A percentile compares a stretch with the other conserved stretches of the same genome.
These are phyloP conservation scores for Sequoia sempervirens DNA, from an alignment of 75 land plant species.

Conservation along the genomic window DNA sequence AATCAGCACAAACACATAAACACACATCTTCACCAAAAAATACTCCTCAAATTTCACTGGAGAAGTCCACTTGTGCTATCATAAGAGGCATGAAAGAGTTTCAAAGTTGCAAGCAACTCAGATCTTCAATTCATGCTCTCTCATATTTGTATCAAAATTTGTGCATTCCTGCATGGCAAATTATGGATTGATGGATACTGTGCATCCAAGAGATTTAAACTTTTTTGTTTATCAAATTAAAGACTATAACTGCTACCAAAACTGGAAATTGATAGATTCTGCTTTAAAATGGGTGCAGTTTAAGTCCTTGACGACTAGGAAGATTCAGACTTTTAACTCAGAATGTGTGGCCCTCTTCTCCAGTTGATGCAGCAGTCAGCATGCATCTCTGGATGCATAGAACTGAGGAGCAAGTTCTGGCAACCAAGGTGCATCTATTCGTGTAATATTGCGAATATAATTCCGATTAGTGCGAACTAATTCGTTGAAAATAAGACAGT, in stretches of 20 bases:
- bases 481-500: conserved; percentile 83
- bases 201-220: not conserved
- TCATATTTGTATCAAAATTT: not conserved
- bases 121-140: not conserved
- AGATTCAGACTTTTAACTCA: not conserved
- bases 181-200: not conserved
- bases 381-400: conserved; percentile 33
- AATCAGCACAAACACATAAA: not conserved
- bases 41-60: not conserved
- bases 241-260: not conserved
- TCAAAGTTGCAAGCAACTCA: not conserved
- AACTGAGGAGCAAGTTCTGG: conserved; percentile 91
- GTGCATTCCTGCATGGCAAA: not conserved
- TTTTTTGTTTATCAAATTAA: not conserved
- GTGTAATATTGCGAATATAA: conserved; percentile 75
- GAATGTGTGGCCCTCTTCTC: not conserved
- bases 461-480: conserved; percentile 62
- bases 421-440: conserved; percentile 80
- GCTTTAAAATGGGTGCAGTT: not conserved
- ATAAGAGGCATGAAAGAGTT: not conserved
- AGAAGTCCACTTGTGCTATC: not conserved
- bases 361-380: conserved; percentile 17
- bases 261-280: not conserved
- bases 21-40: not conserved
- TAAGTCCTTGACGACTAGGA: not conserved